phyloP scores from a whole-genome alignment of 805 yeast species.

The Cyberlindnera meyerae region DNA sequence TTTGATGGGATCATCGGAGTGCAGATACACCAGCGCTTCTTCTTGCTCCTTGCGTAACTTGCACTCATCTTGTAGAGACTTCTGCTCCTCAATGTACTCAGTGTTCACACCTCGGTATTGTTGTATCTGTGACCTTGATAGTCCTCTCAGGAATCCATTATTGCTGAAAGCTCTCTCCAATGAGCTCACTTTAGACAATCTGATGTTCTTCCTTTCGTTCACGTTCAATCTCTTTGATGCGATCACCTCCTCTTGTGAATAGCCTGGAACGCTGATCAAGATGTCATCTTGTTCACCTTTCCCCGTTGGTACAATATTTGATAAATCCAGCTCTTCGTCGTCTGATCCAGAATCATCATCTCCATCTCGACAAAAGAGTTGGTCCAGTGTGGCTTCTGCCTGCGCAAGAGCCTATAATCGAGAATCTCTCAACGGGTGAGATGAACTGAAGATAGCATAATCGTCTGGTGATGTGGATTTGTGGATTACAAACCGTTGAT shows the following conservation, averaged over 20 bases:
- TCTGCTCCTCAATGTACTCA: slow-evolving; percentile 15
- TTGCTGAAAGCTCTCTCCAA: slow-evolving; percentile 22
- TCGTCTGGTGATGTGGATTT: slow-evolving; percentile 25
- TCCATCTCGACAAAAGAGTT: slow-evolving; percentile 19
- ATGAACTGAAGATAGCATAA: slow-evolving; percentile 19
- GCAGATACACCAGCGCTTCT: no score
- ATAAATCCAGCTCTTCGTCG: slow-evolving; percentile 25
- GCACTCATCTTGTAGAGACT: not conserved
- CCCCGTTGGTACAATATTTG: slow-evolving; percentile 17
- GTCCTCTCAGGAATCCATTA: slow-evolving; percentile 14
- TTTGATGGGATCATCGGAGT: no score
- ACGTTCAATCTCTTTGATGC: slow-evolving; percentile 21
- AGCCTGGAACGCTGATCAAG: slow-evolving; percentile 25
- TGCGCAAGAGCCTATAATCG: slow-evolving; percentile 21
- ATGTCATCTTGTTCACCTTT: slow-evolving; percentile 21
- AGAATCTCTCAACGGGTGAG: slow-evolving; percentile 24
- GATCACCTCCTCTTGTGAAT: slow-evolving; percentile 24
- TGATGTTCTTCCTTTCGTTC: slow-evolving; percentile 23
- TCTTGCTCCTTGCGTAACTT: no score
- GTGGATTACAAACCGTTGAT: slow-evolving; percentile 23
- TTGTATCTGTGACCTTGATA: slow-evolving; percentile 12
- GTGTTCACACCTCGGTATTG: slow-evolving; percentile 18
- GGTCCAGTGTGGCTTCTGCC: slow-evolving; percentile 23
- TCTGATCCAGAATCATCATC: slow-evolving; percentile 25
- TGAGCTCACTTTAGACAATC: slow-evolving; percentile 19